These are phyloP conservation scores for Beauveria asiatica DNA, from an alignment of 2,329 filamentous ascomycete species.

Conservation along the genomic window DNA sequence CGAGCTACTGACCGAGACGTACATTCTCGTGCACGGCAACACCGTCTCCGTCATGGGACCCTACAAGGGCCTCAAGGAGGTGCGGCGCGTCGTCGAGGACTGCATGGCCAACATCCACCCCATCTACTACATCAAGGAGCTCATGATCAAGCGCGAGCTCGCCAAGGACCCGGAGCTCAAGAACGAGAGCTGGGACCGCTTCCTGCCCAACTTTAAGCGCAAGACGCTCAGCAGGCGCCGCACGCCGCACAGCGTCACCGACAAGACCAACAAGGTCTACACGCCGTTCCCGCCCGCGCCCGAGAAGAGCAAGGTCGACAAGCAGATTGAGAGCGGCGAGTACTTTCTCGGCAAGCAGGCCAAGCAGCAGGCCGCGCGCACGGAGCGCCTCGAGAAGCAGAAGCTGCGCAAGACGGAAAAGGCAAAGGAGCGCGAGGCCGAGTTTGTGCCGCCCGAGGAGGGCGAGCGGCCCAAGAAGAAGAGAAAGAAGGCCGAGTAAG, in stretches of 20 bases:
- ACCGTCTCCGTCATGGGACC: slow-evolving; percentile 88
- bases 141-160: slow-evolving; percentile 89
- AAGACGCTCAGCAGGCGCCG: slow-evolving; percentile 76
- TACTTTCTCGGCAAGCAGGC: slow-evolving; percentile 92
- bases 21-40: slow-evolving; percentile 93
- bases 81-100: slow-evolving; percentile 82
- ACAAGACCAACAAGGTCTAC: slow-evolving; percentile 91
- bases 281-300: slow-evolving; percentile 94
- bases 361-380: slow-evolving; percentile 73
- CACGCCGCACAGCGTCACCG: slow-evolving; percentile 74
- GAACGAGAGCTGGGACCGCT: slow-evolving; percentile 89
- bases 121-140: slow-evolving; percentile 69
- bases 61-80: slow-evolving; percentile 88
- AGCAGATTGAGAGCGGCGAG: slow-evolving; percentile 96
- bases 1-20: slow-evolving; percentile 82
- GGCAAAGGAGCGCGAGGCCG: slow-evolving; percentile 73
- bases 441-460: slow-evolving; percentile 83
- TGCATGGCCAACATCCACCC: slow-evolving; percentile 97
- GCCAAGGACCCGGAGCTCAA: slow-evolving; percentile 81
- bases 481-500: slow-evolving; percentile 40
- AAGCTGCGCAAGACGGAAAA: slow-evolving; percentile 82
- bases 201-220: slow-evolving; percentile 96
- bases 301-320: slow-evolving; percentile 97
- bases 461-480: slow-evolving; percentile 55
- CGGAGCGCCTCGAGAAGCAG: slow-evolving; percentile 77